These are phyloP conservation scores for Elsinoe australis DNA, from an alignment of 2,329 filamentous ascomycete genomes.

Conservation along the genomic window DNA sequence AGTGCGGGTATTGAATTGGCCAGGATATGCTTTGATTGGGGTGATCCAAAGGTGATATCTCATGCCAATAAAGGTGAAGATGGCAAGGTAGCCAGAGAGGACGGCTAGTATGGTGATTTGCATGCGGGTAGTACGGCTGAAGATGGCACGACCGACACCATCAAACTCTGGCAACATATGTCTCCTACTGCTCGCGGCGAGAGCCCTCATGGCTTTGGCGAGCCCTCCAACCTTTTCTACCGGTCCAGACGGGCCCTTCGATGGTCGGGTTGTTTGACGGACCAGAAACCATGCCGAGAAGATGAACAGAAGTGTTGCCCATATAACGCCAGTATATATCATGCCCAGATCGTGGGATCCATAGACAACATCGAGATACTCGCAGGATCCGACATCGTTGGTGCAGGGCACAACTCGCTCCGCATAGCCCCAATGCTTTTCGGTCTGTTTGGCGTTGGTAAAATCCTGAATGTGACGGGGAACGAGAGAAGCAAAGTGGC, in stretches of 20 bases:
- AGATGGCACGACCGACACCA: constrained; percentile 42
- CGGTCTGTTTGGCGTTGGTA: constrained; percentile 25
- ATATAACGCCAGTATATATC: constrained; percentile 51
- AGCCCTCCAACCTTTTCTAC: constrained; percentile 29
- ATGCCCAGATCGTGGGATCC: constrained; percentile 47
- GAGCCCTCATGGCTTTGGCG: constrained; percentile 35
- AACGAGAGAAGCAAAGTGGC: background rate
- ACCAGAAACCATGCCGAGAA: constrained; percentile 39
- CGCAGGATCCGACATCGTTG: constrained; percentile 51
- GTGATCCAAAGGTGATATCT: constrained; percentile 62
- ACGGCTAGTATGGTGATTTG: constrained; percentile 56
- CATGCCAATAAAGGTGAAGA: constrained; percentile 48
- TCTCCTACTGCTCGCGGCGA: constrained; percentile 22
- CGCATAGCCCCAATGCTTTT: constrained; percentile 50
- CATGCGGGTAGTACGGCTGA: constrained; percentile 60
- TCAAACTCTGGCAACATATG: constrained; percentile 54
- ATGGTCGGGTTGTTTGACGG: constrained; percentile 20
- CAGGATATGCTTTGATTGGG: constrained; percentile 51
- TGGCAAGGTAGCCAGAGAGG: constrained; percentile 53
- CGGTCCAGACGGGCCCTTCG: constrained; percentile 2
- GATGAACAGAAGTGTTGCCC: constrained; percentile 46
- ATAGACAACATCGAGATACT: constrained; percentile 51
- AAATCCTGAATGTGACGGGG: constrained; percentile 29
- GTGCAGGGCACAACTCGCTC: constrained; percentile 49
- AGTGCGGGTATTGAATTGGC: constrained; percentile 56